Evolutionary conservation across 768 basidiomycete genomes (phyloP), one percentile per base, ranked within the genome.

Genomic region (Peribolospora kevripleyi): DNA sequence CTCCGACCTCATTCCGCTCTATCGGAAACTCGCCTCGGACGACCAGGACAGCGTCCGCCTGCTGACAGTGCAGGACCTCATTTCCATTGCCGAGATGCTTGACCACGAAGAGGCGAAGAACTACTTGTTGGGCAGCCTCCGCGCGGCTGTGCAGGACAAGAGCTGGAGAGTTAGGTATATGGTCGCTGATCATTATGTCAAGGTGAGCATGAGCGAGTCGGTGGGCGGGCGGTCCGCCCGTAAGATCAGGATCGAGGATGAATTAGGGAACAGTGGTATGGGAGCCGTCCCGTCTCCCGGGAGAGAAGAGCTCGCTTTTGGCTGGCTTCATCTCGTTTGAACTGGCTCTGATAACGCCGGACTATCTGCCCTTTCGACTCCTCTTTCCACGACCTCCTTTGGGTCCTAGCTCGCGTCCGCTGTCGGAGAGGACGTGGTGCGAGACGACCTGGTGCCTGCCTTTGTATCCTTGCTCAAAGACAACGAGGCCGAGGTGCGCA

Each of bases 101-200:
- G 72, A 78, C 7, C 81, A 86, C 2, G 70, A 79, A n/a, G 90
- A 97, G 69, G 80, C 88, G 46, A 87, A 88, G 66, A 83, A 84
- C 56, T 81, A 91, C 60, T 70, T 97, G 37, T 71, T 88, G 59
- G 80, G 81, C 60, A 82, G 90, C 67, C 80, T 95, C 62, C 78
- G 84, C 63, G 76, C 81, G 58, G 84, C 82, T 60, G 80, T 93
- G 51, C 74, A 79, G 8, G 93, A 98, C 68, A 93, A 95, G 73
- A 91, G 87, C 66, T 98, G 93, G 93, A 75, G 93, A 61, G 93
- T 98, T 53, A 74, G 93, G 66, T 98, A 95, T 68, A 95, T 97
- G 90, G 87, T 88, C 11, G 91, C 90, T 2, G 86, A 77, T 59
- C 85, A 95, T 67, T 97, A 97, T 69, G 93, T 97, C 60, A 82